These are phyloP conservation scores for Oryza glaberrima DNA, from an alignment of 176 grass and related monocot species.

Conservation along the genomic window DNA sequence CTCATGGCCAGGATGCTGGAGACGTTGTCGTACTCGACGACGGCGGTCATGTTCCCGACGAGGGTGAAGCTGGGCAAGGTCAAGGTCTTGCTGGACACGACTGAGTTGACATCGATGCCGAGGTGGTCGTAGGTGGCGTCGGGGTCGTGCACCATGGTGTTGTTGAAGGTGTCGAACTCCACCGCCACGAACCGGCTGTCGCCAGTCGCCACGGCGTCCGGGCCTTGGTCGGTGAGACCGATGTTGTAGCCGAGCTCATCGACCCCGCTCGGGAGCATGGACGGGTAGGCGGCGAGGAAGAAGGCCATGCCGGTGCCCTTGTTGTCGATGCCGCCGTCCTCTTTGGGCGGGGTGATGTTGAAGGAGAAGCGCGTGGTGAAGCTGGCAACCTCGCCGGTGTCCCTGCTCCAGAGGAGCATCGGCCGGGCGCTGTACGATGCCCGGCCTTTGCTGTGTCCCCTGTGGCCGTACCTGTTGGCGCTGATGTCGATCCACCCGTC, in stretches of 20 bases:
- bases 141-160: background rate
- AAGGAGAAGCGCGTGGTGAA: conserved; percentile 32
- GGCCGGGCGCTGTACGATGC: background rate
- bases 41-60: background rate
- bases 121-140: background rate
- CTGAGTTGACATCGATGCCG: background rate
- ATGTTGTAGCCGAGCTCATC: no score
- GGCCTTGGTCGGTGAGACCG: background rate
- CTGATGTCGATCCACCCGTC: background rate
- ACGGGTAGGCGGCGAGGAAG: conserved; percentile 16
- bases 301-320: conserved; percentile 16
- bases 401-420: background rate
- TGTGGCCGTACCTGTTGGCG: background rate
- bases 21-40: background rate
- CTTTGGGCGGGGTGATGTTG: background rate
- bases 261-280: no score
- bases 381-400: conserved; percentile 9
- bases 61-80: background rate
- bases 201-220: fast-evolving
- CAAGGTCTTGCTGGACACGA: background rate
- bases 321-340: background rate
- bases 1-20: background rate
- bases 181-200: background rate
- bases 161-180: background rate
- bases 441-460: background rate